Percentiles rank a stretch among this genome's conserved stretches.
Conservation (phyloP, 306 rosid species). For the Gynostemma pentaphyllum region DNA sequence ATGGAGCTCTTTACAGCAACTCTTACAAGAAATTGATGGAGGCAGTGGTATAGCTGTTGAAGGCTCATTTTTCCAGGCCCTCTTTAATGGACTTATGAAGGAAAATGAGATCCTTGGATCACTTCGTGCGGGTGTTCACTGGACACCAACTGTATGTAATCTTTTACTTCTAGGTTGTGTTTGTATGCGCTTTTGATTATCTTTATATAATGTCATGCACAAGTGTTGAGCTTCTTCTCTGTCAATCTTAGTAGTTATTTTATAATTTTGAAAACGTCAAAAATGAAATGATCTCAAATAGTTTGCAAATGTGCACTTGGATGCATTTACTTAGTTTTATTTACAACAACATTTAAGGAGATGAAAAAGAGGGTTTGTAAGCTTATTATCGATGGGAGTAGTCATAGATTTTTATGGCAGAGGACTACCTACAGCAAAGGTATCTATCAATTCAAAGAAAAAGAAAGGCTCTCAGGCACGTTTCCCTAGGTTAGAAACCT, state of each 20-base stretch:
- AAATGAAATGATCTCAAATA: background rate
- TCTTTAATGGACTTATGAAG: conserved; percentile 76
- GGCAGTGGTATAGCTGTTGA: conserved; percentile 73
- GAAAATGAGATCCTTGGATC: conserved; percentile 75
- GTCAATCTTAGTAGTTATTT: background rate
- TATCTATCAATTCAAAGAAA: no score
- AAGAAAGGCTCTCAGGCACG: no score
- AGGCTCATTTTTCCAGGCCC: conserved; percentile 79
- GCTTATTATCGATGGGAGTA: background rate
- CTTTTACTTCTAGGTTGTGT: background rate
- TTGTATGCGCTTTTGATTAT: background rate
- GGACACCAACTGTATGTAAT: conserved; percentile 89
- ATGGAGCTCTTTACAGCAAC: conserved; percentile 80
- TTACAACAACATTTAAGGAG: background rate
- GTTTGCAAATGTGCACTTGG: background rate
- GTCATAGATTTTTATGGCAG: no score
- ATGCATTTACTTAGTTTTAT: background rate
- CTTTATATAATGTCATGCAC: background rate
- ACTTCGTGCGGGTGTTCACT: conserved; percentile 89
- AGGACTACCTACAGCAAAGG: no score
- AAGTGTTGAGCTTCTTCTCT: background rate
- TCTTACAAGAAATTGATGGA: conserved; percentile 81
- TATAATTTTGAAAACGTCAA: background rate
- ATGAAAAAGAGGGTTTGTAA: background rate
- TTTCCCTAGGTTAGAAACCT: no score